Conservation (phyloP, 169 alveolate species). For the Babesia caballi region DNA sequence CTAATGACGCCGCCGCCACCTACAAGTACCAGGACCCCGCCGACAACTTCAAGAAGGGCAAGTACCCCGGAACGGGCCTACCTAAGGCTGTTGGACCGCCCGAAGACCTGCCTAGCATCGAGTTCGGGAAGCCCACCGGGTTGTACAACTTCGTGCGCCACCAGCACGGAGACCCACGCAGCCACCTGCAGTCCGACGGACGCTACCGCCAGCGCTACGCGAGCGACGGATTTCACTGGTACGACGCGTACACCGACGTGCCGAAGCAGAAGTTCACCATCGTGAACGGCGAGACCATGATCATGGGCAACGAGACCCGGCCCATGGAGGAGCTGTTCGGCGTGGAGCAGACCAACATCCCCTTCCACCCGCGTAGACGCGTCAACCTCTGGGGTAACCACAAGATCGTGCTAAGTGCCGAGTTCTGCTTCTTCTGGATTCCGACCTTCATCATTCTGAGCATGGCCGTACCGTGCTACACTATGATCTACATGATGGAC, state of each 20-base stretch:
- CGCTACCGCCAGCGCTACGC: slow-evolving; percentile 67
- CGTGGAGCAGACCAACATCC: slow-evolving; percentile 72
- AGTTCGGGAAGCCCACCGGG: slow-evolving; percentile 69
- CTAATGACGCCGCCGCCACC: not conserved
- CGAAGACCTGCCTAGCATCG: slow-evolving; percentile 60
- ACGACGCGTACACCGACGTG: slow-evolving; percentile 75
- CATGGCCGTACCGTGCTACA: slow-evolving; percentile 83
- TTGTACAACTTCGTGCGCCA: slow-evolving; percentile 76
- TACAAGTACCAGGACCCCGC: not conserved
- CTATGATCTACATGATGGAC: slow-evolving; percentile 83
- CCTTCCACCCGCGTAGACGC: slow-evolving; percentile 72
- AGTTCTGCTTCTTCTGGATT: slow-evolving; percentile 83
- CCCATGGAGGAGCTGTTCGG: slow-evolving; percentile 80
- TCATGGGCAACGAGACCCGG: slow-evolving; percentile 80
- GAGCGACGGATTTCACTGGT: slow-evolving; percentile 78
- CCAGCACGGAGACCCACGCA: slow-evolving; percentile 85
- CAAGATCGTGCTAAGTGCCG: slow-evolving; percentile 76
- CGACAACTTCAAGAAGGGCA: slow-evolving; percentile 45
- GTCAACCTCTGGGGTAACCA: slow-evolving; percentile 77
- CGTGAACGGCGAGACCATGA: slow-evolving; percentile 81
- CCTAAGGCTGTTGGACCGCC: slow-evolving; percentile 65
- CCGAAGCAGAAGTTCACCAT: slow-evolving; percentile 80
- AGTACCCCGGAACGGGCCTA: slow-evolving; percentile 53
- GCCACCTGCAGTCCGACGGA: slow-evolving; percentile 78
- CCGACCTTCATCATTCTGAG: slow-evolving; percentile 84